Percentiles rank a stretch among this genome's conserved stretches.
Conservation (phyloP, 139 green algal genomes). For the Chlamydomonas urium region DNA sequence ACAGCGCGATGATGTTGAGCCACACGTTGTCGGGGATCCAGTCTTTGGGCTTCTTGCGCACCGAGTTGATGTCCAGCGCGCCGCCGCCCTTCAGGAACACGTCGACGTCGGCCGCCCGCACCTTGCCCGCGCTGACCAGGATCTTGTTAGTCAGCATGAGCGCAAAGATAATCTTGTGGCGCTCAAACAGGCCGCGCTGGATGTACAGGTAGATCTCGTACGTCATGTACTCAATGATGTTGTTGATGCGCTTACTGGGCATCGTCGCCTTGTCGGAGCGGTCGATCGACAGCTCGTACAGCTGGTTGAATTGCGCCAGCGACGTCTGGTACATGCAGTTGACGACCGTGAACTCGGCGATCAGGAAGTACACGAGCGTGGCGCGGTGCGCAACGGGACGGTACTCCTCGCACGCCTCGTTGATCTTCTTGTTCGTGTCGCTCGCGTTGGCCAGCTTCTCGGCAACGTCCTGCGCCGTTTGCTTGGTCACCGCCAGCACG, state of each 20-base stretch:
- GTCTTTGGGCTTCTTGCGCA: conserved; percentile 90
- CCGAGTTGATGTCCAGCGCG: conserved; percentile 76
- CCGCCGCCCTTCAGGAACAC: conserved; percentile 86
- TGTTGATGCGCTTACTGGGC: conserved; percentile 85
- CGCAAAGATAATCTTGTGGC: conserved; percentile 92
- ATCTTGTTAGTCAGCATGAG: conserved; percentile 91
- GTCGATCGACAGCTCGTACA: conserved; percentile 82
- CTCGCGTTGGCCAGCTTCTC: conserved; percentile 82
- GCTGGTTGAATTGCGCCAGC: conserved; percentile 70
- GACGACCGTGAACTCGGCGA: conserved; percentile 85
- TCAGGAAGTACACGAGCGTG: conserved; percentile 91
- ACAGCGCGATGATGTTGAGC: conserved; percentile 80
- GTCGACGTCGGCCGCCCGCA: conserved; percentile 58
- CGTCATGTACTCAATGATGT: conserved; percentile 93
- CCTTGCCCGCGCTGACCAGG: conserved; percentile 59
- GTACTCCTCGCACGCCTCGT: conserved; percentile 94
- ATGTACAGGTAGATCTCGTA: conserved; percentile 91
- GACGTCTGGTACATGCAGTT: conserved; percentile 96
- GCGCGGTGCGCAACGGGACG: conserved; percentile 82
- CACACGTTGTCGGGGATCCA: conserved; percentile 88
- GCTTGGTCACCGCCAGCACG: conserved; percentile 90
- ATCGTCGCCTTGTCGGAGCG: conserved; percentile 73
- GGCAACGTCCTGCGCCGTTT: conserved; percentile 82
- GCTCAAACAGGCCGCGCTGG: conserved; percentile 91
- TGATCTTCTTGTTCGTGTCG: conserved; percentile 93